Percentiles rank a stretch among this genome's conserved stretches.
These are phyloP conservation scores for Trichoderma sp. DNA, from an alignment of 2,329 filamentous ascomycete genomes.

Conservation along the genomic window DNA sequence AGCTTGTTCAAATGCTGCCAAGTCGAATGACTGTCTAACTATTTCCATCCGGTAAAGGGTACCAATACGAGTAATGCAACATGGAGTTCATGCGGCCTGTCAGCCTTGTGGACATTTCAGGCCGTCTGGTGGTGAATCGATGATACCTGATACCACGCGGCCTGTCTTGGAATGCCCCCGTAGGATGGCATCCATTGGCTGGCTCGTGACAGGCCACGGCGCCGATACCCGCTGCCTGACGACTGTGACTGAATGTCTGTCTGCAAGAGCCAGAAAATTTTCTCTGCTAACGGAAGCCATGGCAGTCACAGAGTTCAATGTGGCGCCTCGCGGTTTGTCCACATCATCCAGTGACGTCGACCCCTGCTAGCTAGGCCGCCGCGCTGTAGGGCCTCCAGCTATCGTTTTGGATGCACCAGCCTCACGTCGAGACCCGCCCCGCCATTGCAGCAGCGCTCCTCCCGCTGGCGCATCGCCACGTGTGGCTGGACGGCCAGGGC, in stretches of 20 bases:
- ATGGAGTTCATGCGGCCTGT: background rate
- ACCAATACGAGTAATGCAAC: background rate
- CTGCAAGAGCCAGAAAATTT: background rate
- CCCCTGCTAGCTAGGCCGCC: constrained; percentile 29
- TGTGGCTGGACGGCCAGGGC: constrained; percentile 31
- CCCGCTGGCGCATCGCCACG: constrained; percentile 22
- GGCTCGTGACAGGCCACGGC: background rate
- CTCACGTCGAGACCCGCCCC: constrained; percentile 14
- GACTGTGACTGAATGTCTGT: background rate
- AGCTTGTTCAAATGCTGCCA: background rate
- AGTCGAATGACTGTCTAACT: background rate
- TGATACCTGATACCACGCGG: constrained; percentile 10
- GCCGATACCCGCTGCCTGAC: constrained; percentile 1
- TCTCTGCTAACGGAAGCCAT: background rate
- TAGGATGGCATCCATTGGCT: constrained; percentile 11
- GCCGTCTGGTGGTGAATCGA: background rate
- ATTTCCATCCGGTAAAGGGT: background rate
- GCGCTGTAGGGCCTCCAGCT: background rate
- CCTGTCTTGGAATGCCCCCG: background rate
- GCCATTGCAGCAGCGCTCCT: background rate
- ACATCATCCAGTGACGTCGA: constrained; percentile 31
- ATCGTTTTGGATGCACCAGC: background rate
- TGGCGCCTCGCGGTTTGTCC: constrained; percentile 26
- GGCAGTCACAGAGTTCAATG: constrained; percentile 12
- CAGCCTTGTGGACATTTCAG: constrained; percentile 12